Evolutionary conservation across 352 stramenopile genomes (phyloP), one percentile per base, ranked within the genome.

Genomic region (Globisporangium abappressorium): DNA sequence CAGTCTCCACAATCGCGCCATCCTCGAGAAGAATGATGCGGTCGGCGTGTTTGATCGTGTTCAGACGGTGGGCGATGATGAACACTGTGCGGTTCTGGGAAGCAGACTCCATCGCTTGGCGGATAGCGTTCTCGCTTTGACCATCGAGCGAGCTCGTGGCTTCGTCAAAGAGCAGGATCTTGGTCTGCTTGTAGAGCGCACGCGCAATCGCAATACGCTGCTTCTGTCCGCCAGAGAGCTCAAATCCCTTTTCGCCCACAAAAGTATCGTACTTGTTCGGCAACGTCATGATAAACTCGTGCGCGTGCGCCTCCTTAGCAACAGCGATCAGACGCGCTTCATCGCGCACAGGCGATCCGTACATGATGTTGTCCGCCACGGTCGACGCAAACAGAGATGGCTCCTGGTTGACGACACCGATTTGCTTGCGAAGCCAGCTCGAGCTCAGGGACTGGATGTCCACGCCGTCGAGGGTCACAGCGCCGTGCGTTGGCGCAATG

Each of bases 151-250:
- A 93, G 71, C 85, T 93, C 41, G 88, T 96, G 20, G 88, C 88
- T 73, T 96, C 88, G 34, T 96, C 88, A 28, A 96, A 90, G 6
- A 96, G 66, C 61, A 96, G 65, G 64, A 96, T 85, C 57, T 92
- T 89, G 3, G 85, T 89, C 38, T 84, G 73, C 69, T 92, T 94
- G 72, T 95, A 91, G 38, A 96, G 66, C 22, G 89, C 89, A 15
- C 89, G 82, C 5, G 89, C 89, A 47, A 96, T 94, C 26, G 89
- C 87, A 57, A 96, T 77, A 26, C 97, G 88, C 81, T 99, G 98
- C 76, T 99, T 99, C 78, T 99, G 95, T 33, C 96, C 96, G 57
- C 97, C 98, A 20, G 84, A 98, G 0, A 99, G 81, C 75, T 99
- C 98, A 22, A 98, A 82, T 14, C 97, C 97, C 62, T 98, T 95